A percentile compares a stretch with the other conserved stretches of the same genome.
phyloP scores from a whole-genome alignment of 331 rosid genomes.

The Quercus tomentella region DNA sequence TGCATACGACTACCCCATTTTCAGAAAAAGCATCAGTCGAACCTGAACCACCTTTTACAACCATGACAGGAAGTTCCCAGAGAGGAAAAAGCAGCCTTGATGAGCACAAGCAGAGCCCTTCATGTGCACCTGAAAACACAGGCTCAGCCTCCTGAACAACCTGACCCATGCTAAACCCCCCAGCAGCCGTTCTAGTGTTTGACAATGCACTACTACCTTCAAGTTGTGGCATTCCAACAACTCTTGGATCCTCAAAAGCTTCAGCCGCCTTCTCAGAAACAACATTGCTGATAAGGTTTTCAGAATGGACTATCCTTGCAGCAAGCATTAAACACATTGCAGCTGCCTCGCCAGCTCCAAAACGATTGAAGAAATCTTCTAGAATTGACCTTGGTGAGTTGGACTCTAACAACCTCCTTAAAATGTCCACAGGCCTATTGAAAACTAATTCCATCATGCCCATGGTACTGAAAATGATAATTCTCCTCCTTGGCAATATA shows the following conservation, averaged over 20 bases:
- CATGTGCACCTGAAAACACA: conserved; percentile 95
- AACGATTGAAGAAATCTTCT: conserved; percentile 94
- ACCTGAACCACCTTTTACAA: conserved; percentile 56
- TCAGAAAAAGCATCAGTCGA: conserved; percentile 49
- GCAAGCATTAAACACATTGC: conserved; percentile 97
- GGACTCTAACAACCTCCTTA: conserved; percentile 79
- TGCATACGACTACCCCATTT: conserved; percentile 68
- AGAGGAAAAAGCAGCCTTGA: conserved; percentile 90
- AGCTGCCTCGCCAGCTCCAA: conserved; percentile 96
- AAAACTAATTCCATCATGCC: conserved; percentile 97
- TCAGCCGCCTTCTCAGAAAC: conserved; percentile 94
- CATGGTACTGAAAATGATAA: conserved; percentile 88
- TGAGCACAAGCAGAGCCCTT: conserved; percentile 93
- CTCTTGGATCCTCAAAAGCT: conserved; percentile 93
- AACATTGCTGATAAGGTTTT: conserved; percentile 67
- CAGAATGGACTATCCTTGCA: conserved; percentile 77
- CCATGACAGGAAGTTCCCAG: conserved; percentile 94
- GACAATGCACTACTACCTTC: conserved; percentile 79
- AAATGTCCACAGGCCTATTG: conserved; percentile 90
- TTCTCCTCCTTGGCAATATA: conserved; percentile 90
- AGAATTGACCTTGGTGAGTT: conserved; percentile 76
- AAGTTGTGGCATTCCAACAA: conserved; percentile 99
- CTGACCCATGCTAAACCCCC: conserved; percentile 99
- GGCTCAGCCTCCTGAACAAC: conserved; percentile 99
- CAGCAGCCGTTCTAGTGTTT: conserved; percentile 76